phyloP scores from a whole-genome alignment of 2,329 filamentous ascomycete genomes.

The Tricladium varicosporioides region DNA sequence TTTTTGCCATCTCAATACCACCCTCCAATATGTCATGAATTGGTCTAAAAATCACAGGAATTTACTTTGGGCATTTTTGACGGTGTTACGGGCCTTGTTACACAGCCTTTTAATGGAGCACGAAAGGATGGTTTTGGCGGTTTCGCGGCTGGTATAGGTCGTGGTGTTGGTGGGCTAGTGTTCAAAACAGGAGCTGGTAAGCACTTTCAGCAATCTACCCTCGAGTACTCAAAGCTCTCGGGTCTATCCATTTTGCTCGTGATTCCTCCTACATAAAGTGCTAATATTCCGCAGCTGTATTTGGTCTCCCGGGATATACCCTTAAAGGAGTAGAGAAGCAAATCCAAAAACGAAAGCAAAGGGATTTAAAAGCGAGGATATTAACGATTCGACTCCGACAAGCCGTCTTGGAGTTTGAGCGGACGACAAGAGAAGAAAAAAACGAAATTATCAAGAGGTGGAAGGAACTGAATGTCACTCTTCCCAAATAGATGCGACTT shows the following conservation, averaged over 20 bases:
- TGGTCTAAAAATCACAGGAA: conserved; percentile 37
- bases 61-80: conserved; percentile 63
- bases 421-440: conserved; percentile 38
- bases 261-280: background rate
- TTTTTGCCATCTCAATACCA: background rate
- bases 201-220: background rate
- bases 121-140: conserved; percentile 53
- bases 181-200: conserved; percentile 54
- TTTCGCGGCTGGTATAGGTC: conserved; percentile 48
- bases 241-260: background rate
- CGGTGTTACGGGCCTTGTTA: conserved; percentile 60
- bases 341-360: conserved; percentile 21
- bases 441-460: conserved; percentile 36
- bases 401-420: conserved; percentile 27
- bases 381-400: conserved; percentile 24
- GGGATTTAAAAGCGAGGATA: conserved; percentile 22
- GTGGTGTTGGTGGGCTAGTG: conserved; percentile 59
- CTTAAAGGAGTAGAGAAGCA: conserved; percentile 29
- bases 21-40: background rate
- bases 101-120: conserved; percentile 55
- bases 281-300: conserved; percentile 10
- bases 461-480: conserved; percentile 9
- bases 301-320: conserved; percentile 25
- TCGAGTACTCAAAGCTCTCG: background rate
- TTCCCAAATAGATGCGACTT: background rate